Percentiles rank a stretch among this genome's conserved stretches.
Evolutionary conservation across 495 filamentous ascomycete species (phyloP).

Genomic region (Evernia prunastri): DNA sequence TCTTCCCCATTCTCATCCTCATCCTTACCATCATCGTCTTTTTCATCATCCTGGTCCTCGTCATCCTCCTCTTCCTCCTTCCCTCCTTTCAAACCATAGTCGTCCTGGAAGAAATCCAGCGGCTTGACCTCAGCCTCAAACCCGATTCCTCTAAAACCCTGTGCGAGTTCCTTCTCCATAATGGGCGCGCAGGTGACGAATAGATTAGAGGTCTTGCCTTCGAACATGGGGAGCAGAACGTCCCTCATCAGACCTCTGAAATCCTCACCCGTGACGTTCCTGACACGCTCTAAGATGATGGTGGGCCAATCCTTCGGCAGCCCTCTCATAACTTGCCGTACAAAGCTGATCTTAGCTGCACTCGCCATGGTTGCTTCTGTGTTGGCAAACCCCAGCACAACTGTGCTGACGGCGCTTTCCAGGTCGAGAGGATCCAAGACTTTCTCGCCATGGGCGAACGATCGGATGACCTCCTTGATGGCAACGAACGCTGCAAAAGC

Average conservation of each 20-base stretch:
- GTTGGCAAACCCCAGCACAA: slow-evolving; percentile 78
- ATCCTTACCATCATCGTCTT: slow-evolving; percentile 43
- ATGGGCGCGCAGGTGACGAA: slow-evolving; percentile 83
- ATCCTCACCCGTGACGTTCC: slow-evolving; percentile 68
- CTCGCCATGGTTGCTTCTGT: slow-evolving; percentile 74
- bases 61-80: slow-evolving; percentile 62
- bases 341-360: slow-evolving; percentile 75
- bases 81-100: slow-evolving; percentile 76
- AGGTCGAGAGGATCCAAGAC: slow-evolving; percentile 74
- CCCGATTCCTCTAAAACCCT: slow-evolving; percentile 62
- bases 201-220: slow-evolving; percentile 67
- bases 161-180: slow-evolving; percentile 76
- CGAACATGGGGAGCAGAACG: slow-evolving; percentile 71
- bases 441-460: slow-evolving; percentile 52
- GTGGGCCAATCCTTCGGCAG: slow-evolving; percentile 73
- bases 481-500: slow-evolving; percentile 79
- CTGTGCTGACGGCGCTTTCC: slow-evolving; percentile 82
- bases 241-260: slow-evolving; percentile 68
- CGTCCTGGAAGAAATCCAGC: slow-evolving; percentile 80
- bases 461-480: slow-evolving; percentile 65
- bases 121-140: slow-evolving; percentile 70
- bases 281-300: slow-evolving; percentile 66
- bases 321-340: slow-evolving; percentile 69
- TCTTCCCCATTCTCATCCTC: slow-evolving; percentile 30
- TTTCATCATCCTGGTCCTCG: slow-evolving; percentile 56